phyloP scores from a whole-genome alignment of 257 asterid species.

The Scutellaria baicalensis region DNA sequence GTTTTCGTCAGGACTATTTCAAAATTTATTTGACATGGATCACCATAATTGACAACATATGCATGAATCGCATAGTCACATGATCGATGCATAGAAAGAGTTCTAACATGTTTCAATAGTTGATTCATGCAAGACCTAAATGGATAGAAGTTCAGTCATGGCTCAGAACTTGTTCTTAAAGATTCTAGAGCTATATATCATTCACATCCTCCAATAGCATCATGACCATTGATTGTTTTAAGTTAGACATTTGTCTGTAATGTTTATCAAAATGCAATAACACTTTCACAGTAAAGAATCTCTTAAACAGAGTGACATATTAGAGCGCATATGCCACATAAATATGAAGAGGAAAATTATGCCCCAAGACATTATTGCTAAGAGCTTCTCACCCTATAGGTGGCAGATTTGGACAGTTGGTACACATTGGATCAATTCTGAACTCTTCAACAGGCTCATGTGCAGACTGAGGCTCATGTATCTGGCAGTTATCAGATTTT shows the following conservation, averaged over 20 bases:
- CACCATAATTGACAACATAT: not conserved
- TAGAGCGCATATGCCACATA: not conserved
- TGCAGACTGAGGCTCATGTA: slow-evolving; percentile 21
- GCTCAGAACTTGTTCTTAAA: not conserved
- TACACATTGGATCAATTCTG: slow-evolving; percentile 79
- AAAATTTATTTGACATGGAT: not conserved
- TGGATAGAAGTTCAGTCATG: not conserved
- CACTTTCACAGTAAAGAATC: not conserved
- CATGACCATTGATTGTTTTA: not conserved
- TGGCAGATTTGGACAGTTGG: slow-evolving; percentile 84
- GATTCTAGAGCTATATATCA: not conserved
- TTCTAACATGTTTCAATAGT: not conserved
- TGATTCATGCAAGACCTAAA: not conserved
- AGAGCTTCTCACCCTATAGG: slow-evolving; percentile 70
- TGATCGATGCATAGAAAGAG: not conserved
- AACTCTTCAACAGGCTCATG: slow-evolving; percentile 40
- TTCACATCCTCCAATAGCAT: not conserved
- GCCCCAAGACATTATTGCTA: not conserved
- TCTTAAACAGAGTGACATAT: not conserved
- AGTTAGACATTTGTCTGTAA: not conserved
- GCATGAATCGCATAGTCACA: not conserved
- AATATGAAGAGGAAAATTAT: not conserved
- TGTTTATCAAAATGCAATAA: not conserved
- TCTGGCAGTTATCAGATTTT: slow-evolving; percentile 22
- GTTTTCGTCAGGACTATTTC: not conserved